phyloP scores from a whole-genome alignment of 805 yeast genomes.

The Yamadazyma takamatsuzukensis region DNA sequence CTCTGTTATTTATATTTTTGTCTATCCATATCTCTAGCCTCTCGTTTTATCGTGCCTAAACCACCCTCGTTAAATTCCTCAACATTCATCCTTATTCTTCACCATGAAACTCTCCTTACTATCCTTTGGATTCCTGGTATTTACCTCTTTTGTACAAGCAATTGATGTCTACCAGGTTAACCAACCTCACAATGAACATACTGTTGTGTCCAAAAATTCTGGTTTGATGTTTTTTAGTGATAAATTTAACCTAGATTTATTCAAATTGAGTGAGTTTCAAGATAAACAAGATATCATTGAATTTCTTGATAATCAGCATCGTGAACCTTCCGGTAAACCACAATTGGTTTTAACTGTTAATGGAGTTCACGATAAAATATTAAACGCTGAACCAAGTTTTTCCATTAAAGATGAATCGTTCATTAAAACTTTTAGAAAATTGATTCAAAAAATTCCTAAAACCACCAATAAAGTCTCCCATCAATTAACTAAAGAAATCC shows the following conservation, averaged over 20 bases:
- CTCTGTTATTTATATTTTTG: background rate
- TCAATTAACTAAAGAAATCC: slow-evolving; percentile 10
- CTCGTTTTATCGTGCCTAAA: no score
- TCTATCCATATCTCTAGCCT: no score
- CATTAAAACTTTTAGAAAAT: slow-evolving; percentile 1
- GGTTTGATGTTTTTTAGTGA: slow-evolving; percentile 45
- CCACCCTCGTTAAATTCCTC: background rate
- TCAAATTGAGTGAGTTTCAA: slow-evolving; percentile 10
- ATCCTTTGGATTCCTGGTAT: slow-evolving; percentile 2
- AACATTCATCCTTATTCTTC: slow-evolving; percentile 1
- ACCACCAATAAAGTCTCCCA: slow-evolving; percentile 1
- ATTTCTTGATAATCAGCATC: slow-evolving; percentile 18
- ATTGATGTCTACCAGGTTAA: slow-evolving; percentile 5
- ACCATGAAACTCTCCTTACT: slow-evolving; percentile 4
- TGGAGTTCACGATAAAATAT: slow-evolving; percentile 31
- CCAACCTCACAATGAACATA: slow-evolving; percentile 1
- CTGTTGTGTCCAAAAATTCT: slow-evolving; percentile 13
- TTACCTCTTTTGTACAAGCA: background rate
- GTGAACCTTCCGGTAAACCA: slow-evolving; percentile 14
- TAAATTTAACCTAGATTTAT: slow-evolving; percentile 15
- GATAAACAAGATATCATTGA: slow-evolving; percentile 19
- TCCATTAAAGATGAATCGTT: no score
- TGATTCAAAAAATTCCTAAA: background rate
- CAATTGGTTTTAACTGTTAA: slow-evolving; percentile 36
- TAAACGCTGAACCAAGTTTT: no score